A percentile compares a stretch with the other conserved stretches of the same genome.
These are phyloP conservation scores for Ascoidea asiatica DNA, from an alignment of 805 yeast genomes.

Conservation along the genomic window DNA sequence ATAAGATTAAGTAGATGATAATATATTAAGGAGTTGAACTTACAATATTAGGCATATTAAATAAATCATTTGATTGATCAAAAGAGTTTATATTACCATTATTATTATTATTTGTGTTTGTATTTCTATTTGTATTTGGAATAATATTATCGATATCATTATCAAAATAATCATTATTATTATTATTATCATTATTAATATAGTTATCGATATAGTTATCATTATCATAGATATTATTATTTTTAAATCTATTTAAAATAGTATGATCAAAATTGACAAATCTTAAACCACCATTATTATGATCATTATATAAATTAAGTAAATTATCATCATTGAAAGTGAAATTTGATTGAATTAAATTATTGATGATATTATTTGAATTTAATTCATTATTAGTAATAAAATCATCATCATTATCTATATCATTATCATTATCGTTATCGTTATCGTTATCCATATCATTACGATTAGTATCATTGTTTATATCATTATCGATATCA, in stretches of 20 bases:
- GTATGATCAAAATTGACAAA: background rate
- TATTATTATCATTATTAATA: background rate
- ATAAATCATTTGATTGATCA: too few relatives aligned
- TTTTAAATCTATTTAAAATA: background rate
- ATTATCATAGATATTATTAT: background rate
- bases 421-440: background rate
- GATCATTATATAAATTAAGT: too few relatives aligned
- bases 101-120: background rate
- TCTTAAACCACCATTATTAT: background rate
- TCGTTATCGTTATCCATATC: conserved; percentile 1
- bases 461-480: background rate
- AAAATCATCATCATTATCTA: background rate
- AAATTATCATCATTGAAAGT: background rate
- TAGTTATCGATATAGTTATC: background rate
- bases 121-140: too few relatives aligned
- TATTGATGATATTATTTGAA: background rate
- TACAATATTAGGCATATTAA: too few relatives aligned
- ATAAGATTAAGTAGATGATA: background rate
- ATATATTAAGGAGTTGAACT: too few relatives aligned
- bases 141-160: too few relatives aligned
- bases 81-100: too few relatives aligned
- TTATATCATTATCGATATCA: conserved; percentile 3
- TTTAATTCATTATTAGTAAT: too few relatives aligned
- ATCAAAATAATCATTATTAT: background rate
- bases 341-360: too few relatives aligned